These are phyloP conservation scores for Paecilomyces formosus DNA, from an alignment of 2,329 filamentous ascomycete genomes.

Conservation along the genomic window DNA sequence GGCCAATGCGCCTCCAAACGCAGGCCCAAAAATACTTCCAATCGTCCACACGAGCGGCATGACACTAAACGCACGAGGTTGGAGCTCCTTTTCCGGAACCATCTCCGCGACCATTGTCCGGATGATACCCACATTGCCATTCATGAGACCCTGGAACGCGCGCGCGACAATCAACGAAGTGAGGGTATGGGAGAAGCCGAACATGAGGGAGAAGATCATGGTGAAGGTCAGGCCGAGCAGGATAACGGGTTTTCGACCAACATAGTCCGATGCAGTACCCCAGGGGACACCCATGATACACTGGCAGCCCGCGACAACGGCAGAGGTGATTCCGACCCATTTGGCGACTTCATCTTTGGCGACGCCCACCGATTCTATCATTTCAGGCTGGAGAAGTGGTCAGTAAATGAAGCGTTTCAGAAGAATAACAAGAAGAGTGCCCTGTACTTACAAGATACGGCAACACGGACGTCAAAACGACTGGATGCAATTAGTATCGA, in stretches of 20 bases:
- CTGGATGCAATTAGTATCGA: conserved; percentile 10
- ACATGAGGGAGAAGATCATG: conserved; percentile 72
- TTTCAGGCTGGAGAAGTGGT: conserved; percentile 55
- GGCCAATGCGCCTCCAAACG: conserved; percentile 78
- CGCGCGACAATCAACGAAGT: conserved; percentile 72
- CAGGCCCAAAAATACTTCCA: conserved; percentile 80
- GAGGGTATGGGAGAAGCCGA: conserved; percentile 74
- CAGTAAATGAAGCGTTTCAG: conserved; percentile 3
- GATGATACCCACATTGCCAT: conserved; percentile 91
- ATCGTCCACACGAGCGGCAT: conserved; percentile 91
- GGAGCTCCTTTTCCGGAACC: conserved; percentile 77
- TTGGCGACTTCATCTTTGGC: conserved; percentile 61
- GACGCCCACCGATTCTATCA: conserved; percentile 74
- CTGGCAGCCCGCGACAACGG: conserved; percentile 65
- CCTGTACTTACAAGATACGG: conserved; percentile 44
- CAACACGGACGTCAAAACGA: conserved; percentile 61
- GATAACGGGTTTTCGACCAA: conserved; percentile 77
- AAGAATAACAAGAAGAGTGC: background rate
- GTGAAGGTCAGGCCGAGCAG: conserved; percentile 66
- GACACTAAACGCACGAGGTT: conserved; percentile 81
- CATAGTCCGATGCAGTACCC: conserved; percentile 68
- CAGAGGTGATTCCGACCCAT: conserved; percentile 70
- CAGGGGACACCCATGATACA: conserved; percentile 65
- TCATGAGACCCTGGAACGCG: conserved; percentile 72
- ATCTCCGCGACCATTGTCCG: conserved; percentile 83